Conservation (phyloP, 495 filamentous ascomycete species). For the Clavariopsis aquatica region DNA sequence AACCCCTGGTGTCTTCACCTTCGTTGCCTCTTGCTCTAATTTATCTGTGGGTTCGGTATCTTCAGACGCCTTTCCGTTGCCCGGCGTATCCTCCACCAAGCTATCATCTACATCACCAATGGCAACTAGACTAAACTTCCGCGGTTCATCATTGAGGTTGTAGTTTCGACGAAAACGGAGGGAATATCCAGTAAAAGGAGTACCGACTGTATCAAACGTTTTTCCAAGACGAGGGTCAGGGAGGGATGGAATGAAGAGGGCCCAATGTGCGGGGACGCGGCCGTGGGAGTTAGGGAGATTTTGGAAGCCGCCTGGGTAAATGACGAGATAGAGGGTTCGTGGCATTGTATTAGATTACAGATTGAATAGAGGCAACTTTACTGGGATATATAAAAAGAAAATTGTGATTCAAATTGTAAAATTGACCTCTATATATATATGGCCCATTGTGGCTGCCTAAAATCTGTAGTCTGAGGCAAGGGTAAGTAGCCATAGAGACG, state of each 20-base stretch:
- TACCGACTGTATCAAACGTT: conserved; percentile 11
- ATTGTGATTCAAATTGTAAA: not conserved
- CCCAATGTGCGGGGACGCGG: conserved; percentile 16
- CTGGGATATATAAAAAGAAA: not conserved
- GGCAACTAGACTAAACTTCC: not conserved
- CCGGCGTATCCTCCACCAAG: conserved; percentile 2
- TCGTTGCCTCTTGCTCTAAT: conserved; percentile 13
- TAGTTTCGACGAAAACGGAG: conserved; percentile 12
- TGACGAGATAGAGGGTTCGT: not conserved
- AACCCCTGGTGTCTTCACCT: conserved; percentile 5
- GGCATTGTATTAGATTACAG: not conserved
- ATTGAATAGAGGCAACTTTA: not conserved
- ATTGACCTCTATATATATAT: not conserved
- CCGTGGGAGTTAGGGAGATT: conserved; percentile 2
- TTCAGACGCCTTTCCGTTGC: not conserved
- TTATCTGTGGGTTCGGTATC: conserved; percentile 4
- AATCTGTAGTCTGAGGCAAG: too few species aligned
- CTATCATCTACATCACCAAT: conserved; percentile 9
- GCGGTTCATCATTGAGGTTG: conserved; percentile 1
- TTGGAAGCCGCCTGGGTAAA: conserved; percentile 14
- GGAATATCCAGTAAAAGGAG: conserved; percentile 5
- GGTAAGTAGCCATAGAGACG: not conserved
- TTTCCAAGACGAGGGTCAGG: not conserved
- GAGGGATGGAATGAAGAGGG: conserved; percentile 10
- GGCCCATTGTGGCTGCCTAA: not conserved